Percentiles rank a stretch among this genome's conserved stretches.
Conservation (phyloP, 371 early-diverging fungal genomes). For the Syncephalastrum monosporum region DNA sequence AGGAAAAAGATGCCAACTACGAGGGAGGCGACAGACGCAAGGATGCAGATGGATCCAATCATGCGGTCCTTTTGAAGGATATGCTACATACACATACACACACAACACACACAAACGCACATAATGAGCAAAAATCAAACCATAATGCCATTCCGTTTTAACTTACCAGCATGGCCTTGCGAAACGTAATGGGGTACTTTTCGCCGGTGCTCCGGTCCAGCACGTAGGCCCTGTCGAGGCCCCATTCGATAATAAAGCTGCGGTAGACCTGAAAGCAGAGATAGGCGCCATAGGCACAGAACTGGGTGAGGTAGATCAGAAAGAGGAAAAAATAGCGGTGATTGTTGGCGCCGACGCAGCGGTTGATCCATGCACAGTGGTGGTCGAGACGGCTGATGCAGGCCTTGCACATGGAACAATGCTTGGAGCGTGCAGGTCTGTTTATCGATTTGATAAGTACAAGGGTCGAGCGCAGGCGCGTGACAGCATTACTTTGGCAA, state of each 20-base stretch:
- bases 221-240: constrained; percentile 42
- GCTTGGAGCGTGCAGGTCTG: constrained; percentile 77
- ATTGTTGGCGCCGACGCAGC: constrained; percentile 74
- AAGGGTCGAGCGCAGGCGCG: too few relatives aligned
- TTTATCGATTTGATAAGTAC: constrained; percentile 1
- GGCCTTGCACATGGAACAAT: constrained; percentile 71
- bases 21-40: constrained; percentile 57
- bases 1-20: constrained; percentile 60
- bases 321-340: constrained; percentile 72
- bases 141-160: neutral
- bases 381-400: constrained; percentile 74
- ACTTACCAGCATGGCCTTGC: constrained; percentile 45
- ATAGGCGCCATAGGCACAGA: constrained; percentile 68
- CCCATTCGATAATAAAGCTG: constrained; percentile 53
- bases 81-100: constrained; percentile 29
- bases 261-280: constrained; percentile 57
- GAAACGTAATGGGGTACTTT: constrained; percentile 31
- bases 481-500: constrained; percentile 52
- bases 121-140: neutral
- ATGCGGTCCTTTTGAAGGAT: constrained; percentile 59
- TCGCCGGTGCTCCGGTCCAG: constrained; percentile 34
- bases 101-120: too few relatives aligned
- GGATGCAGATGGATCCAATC: constrained; percentile 62
- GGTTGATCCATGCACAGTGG: constrained; percentile 80
- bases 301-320: constrained; percentile 54